phyloP scores from a whole-genome alignment of 176 grass and related monocot species.

The Melocanna baccifera region DNA sequence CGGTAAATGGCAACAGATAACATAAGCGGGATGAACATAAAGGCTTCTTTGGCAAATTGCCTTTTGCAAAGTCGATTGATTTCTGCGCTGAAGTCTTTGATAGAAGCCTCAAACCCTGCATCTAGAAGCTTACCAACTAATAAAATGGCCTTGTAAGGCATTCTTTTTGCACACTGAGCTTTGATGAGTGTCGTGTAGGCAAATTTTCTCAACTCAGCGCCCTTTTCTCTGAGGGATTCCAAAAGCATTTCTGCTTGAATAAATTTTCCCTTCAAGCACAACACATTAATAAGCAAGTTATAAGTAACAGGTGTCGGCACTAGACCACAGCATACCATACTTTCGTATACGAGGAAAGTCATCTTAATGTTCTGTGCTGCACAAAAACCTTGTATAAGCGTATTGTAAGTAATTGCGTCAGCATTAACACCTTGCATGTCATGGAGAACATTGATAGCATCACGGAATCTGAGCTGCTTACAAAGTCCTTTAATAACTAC shows the following conservation, averaged over 20 bases:
- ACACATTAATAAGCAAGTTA: slow-evolving; percentile 68
- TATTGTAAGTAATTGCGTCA: slow-evolving; percentile 73
- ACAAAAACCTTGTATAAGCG: slow-evolving; percentile 78
- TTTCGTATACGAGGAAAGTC: slow-evolving; percentile 47
- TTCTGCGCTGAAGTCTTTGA: slow-evolving; percentile 73
- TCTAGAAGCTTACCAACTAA: slow-evolving; percentile 54
- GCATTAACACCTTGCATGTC: slow-evolving; percentile 58
- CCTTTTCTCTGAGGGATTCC: slow-evolving; percentile 48
- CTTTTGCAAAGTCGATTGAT: slow-evolving; percentile 91
- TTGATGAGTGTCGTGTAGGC: slow-evolving; percentile 74
- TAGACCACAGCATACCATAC: slow-evolving; percentile 42
- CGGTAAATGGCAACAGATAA: slow-evolving; percentile 60
- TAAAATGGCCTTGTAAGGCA: slow-evolving; percentile 51
- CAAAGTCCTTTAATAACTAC: slow-evolving; percentile 88
- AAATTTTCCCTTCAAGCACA: slow-evolving; percentile 65
- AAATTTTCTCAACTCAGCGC: slow-evolving; percentile 67
- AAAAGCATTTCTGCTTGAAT: slow-evolving; percentile 59
- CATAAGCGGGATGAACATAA: slow-evolving; percentile 60
- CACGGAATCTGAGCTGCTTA: slow-evolving; percentile 52
- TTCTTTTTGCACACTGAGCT: slow-evolving; percentile 69
- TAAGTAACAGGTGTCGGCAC: slow-evolving; percentile 67
- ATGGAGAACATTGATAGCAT: slow-evolving; percentile 56
- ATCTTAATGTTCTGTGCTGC: slow-evolving; percentile 39
- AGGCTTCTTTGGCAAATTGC: slow-evolving; percentile 53
- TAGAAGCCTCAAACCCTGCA: slow-evolving; percentile 60